A percentile compares a stretch with the other conserved stretches of the same genome.
phyloP scores from a whole-genome alignment of 2,329 filamentous ascomycete genomes.

The Sphaerulina vaccinii region DNA sequence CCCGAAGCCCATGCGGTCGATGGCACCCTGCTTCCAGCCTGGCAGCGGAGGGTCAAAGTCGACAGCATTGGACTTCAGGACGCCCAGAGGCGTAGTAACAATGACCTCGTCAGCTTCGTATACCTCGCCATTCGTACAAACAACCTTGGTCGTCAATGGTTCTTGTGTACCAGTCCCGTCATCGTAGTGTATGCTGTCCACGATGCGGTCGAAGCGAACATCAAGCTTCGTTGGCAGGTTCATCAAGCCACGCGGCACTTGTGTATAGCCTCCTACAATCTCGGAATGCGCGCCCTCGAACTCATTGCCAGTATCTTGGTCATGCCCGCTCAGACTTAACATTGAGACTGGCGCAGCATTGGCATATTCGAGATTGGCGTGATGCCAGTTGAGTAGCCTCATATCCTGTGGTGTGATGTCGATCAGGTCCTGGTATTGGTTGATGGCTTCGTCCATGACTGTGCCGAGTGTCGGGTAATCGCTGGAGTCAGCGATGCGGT shows the following conservation, averaged over 20 bases:
- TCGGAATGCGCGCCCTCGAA: conserved; percentile 95
- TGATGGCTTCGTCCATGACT: conserved; percentile 89
- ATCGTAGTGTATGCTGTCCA: conserved; percentile 69
- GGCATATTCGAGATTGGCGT: conserved; percentile 96
- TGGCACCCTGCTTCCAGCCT: conserved; percentile 76
- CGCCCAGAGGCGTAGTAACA: conserved; percentile 83
- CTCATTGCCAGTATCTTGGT: conserved; percentile 96
- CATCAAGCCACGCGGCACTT: conserved; percentile 82
- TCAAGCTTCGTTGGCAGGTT: conserved; percentile 74
- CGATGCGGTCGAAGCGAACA: conserved; percentile 69
- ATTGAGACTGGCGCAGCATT: conserved; percentile 87
- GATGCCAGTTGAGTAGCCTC: conserved; percentile 93
- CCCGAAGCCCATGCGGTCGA: conserved; percentile 84
- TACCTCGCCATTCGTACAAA: conserved; percentile 73
- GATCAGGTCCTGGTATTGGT: conserved; percentile 79
- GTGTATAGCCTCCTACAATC: conserved; percentile 90
- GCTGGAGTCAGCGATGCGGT: conserved; percentile 62
- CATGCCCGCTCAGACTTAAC: conserved; percentile 87
- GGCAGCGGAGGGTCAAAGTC: conserved; percentile 91
- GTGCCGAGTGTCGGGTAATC: conserved; percentile 74
- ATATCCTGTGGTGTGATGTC: conserved; percentile 84
- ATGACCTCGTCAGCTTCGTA: conserved; percentile 89
- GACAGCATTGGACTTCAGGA: conserved; percentile 79
- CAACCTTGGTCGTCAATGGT: conserved; percentile 57
- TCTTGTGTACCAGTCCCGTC: conserved; percentile 30